Base-by-base conservation (phyloP, 75 land plant genomes). In the Cryptomeria japonica region DNA sequence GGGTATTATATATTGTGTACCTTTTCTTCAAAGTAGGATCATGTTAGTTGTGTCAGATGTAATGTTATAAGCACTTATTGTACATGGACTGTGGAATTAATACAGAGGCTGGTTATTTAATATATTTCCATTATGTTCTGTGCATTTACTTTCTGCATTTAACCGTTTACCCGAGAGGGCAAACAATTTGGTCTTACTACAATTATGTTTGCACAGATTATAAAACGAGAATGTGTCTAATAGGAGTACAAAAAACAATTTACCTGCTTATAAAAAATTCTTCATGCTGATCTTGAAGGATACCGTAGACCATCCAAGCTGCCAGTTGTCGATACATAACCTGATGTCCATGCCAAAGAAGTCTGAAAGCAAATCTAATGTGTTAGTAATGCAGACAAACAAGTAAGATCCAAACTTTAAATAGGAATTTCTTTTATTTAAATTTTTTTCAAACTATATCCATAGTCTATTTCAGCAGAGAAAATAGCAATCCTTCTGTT, bases 331-430 rank as follows among this genome's bases (percentile, higher is more conserved):
- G 94, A 86, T 98, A 98, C 97, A 98, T 91, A 56, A 97, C 99
- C 86, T 98, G 99, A 94, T 98, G 99, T 18, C 99, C 99, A 87
- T 98, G 99, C 99, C 99, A 98, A 77, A 96, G 94, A 58, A 98
- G 95, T 96, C 99, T 98, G 89, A 41, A 84, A 44, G 68, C 64
- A 68, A 61, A 28, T 22, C n/a, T 22, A 86, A 86, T 39, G 18
- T 72, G 31, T 86, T 70, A 86, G 28, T 86, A 75, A 53, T 39
- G 38, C 19, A 86, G 84, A 46, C 46, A 79, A 82, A 46, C 53
- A 42, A 82, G 34, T 32, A 82, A 82, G 53, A 46, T 82, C 49
- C 32, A 44, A 82, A 82, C 46, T 10, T 28, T n/a, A 10, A 42
- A 82, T 51, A 42, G 31, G 32, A 42, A n/a, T n/a, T 44, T 44